Base-by-base conservation (phyloP, 495 filamentous ascomycete genomes). In the Tuber brumale region DNA sequence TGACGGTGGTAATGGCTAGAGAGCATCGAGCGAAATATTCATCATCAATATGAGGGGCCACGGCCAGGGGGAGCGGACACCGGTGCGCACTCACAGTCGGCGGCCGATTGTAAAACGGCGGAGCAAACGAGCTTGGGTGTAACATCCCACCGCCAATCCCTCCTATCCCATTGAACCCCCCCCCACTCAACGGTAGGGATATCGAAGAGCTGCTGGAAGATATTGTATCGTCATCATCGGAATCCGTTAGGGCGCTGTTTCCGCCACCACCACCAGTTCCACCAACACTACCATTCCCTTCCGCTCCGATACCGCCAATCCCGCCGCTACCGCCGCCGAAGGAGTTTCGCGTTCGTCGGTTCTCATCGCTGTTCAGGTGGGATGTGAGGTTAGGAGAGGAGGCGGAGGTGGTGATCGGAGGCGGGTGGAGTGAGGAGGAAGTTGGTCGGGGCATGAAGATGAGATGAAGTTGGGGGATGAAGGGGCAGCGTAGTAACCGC, bases 51-150 rank as follows among this genome's bases (percentile, higher is more conserved):
- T n/a, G 31, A 3, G 9, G 42, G 42, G 48, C 69, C 27, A 16
- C 4, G 27, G 41, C n/a, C 19, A 41, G 31, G 27, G n/a, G 19
- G 69, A 44, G 44, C 44, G 45, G 41, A 42, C 19, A 45, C 19
- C 48, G 66, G 10, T 72, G 35, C 42, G 69, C 43, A 51, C n/a
- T 37, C 76, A 80, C 79, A 21, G 93, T 95, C 0, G 93, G 93
- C 27, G 93, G 93, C 18, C 92, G 88, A 79, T 93, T 93, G 85
- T 96, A 96, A 86, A 94, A 96, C 19, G 93, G 93, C 39, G 93
- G 93, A 46, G 92, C 92, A 84, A 95, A 94, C 78, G 90, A 89
- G 83, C 87, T 88, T 35, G 86, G 86, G 35, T 84, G 84, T 42
- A 85, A 82, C 77, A 79, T 79, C 69, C 77, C 77, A 66, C 71